Evolutionary conservation across 768 basidiomycete species (phyloP).

Genomic region (Sutorius australiensis): DNA sequence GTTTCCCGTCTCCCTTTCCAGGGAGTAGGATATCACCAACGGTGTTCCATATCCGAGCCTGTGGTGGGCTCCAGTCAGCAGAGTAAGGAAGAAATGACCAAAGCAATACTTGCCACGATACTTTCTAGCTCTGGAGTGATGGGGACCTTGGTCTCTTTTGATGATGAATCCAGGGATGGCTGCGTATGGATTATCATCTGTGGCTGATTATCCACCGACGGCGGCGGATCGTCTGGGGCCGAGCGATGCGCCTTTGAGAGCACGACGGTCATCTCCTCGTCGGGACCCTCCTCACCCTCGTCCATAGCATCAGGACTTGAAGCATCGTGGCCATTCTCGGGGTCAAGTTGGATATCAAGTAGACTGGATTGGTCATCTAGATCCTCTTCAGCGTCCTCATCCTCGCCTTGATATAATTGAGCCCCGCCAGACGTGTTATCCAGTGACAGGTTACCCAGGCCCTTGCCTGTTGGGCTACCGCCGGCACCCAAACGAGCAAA

Average conservation of each 20-base stretch:
- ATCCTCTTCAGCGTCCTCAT: conserved; percentile 2
- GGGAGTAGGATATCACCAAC: conserved; percentile 63
- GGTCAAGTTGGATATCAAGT: conserved; percentile 8
- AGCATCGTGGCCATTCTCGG: conserved; percentile 1
- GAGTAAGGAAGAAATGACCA: neutral
- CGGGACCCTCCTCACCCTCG: conserved; percentile 12
- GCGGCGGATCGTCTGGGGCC: neutral
- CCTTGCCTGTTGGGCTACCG: conserved; percentile 6
- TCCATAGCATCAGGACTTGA: neutral
- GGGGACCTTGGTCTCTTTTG: conserved; percentile 39
- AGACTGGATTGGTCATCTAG: conserved; percentile 13
- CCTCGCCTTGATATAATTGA: neutral
- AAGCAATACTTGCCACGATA: conserved; percentile 48
- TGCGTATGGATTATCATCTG: conserved; percentile 1
- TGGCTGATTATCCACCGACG: conserved; percentile 2
- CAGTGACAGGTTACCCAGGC: neutral
- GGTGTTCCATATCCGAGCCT: conserved; percentile 70
- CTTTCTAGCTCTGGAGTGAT: conserved; percentile 62
- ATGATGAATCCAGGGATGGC: conserved; percentile 11
- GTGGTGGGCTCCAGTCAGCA: neutral
- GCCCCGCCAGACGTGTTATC: conserved; percentile 7
- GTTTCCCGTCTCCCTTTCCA: conserved; percentile 41
- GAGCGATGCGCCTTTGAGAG: conserved; percentile 19
- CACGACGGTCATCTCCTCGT: conserved; percentile 32
- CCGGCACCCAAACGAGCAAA: conserved; percentile 23